Percentiles rank a stretch among this genome's conserved stretches.
Evolutionary conservation across 2,329 filamentous ascomycete species (phyloP).

Genomic region (Aspergillus pseudoglaucus): DNA sequence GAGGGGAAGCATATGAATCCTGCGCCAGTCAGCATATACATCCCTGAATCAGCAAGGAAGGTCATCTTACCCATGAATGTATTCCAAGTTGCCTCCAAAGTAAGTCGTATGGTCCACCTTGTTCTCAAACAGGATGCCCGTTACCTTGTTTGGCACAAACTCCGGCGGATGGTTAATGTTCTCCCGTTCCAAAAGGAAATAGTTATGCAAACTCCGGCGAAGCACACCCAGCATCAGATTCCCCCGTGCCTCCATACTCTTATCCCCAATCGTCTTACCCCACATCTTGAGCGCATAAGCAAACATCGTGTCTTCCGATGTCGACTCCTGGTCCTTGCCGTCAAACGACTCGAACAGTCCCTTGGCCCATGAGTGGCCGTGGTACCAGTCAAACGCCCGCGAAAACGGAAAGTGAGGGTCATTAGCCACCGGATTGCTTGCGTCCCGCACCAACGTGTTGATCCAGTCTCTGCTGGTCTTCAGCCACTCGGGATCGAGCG

Average conservation of each 20-base stretch:
- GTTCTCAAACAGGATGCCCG: conserved; percentile 77
- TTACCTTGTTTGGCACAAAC: conserved; percentile 74
- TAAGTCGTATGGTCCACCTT: conserved; percentile 91
- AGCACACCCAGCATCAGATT: conserved; percentile 80
- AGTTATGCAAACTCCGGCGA: conserved; percentile 64
- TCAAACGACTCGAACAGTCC: conserved; percentile 48
- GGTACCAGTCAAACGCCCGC: conserved; percentile 85
- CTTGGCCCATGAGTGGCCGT: conserved; percentile 89
- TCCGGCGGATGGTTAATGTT: conserved; percentile 66
- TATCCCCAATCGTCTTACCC: conserved; percentile 71
- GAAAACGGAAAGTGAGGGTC: conserved; percentile 76
- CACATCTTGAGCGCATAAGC: conserved; percentile 90
- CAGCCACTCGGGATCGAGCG: conserved; percentile 71
- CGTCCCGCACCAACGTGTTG: conserved; percentile 76
- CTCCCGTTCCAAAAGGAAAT: conserved; percentile 70
- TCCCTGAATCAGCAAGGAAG: conserved; percentile 29
- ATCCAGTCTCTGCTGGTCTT: conserved; percentile 69
- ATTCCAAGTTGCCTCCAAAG: conserved; percentile 68
- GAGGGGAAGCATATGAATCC: conserved; percentile 79
- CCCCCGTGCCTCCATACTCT: conserved; percentile 70
- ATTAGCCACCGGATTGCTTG: conserved; percentile 63
- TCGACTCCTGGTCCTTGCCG: conserved; percentile 63
- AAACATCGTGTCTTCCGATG: conserved; percentile 83
- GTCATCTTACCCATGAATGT: conserved; percentile 51
- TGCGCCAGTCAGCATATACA: conserved; percentile 22